Evolutionary conservation across 129 eudicot species (phyloP), one percentile per base, ranked within the genome.

Genomic region (Lactuca saligna): DNA sequence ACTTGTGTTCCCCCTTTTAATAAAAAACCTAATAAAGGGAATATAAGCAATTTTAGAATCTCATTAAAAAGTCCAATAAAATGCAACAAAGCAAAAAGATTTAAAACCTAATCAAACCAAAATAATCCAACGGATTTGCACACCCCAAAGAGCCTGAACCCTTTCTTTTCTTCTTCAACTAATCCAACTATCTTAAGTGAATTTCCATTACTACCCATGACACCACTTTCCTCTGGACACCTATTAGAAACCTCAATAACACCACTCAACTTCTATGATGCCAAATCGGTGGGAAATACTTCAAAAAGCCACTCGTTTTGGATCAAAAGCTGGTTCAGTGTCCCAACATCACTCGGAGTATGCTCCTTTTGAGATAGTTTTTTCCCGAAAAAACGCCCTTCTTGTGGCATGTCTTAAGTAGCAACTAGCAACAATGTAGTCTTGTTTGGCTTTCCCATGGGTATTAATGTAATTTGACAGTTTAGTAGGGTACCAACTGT

Each of bases 401-500:
- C 29, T 0, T 25, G 29, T 25, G 29, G 29, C 29, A 25, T 25
- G 29, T 25, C 29, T 25, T 25, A 2, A 25, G 29, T 25, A 25
- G 29, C 29, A 25, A 25, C 29, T 25, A 25, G 29, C 29, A 25
- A 25, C 29, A 25, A 25, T 25, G 29, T 25, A 25, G 29, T 25
- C 29, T 25, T 25, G 38, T 61, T 51, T 35, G 4, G 17, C 10
- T 17, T 53, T 17, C 9, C 3, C 11, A 10, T 39, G 54, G 54
- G 15, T 3, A 8, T 61, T 44, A 38, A 63, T 32, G 72, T 57
- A 25, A 25, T 80, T 82, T 13, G 74, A 62, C 34, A 88, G 75
- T 54, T 71, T 82, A 12, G 80, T 42, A 2, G 72, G 61, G 54
- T 88, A 85, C 0, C 88, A 82, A 14, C 88, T 85, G 10, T 88